Base-by-base conservation (phyloP, 352 stramenopile genomes). In the Globisporangium solare region DNA sequence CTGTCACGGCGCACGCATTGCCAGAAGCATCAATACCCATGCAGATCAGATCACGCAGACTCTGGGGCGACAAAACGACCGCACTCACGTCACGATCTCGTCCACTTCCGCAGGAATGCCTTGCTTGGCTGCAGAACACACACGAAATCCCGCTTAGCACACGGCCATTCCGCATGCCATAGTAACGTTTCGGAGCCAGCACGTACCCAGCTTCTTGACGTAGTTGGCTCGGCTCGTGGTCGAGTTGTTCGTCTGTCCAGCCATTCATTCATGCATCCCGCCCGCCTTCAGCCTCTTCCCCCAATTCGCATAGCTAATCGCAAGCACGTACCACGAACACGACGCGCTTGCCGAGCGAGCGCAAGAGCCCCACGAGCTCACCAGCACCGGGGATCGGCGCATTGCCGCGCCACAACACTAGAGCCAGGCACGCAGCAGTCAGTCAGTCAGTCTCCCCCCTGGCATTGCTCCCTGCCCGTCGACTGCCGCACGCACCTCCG, bases 141-240 rank as follows among this genome's bases (percentile, higher is more conserved):
- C 39, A n/a, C 39, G 27, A 35, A 35, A 35, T 35, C 27, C 27
- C 27, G 27, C 27, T 35, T 35, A 35, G 27, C 27, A 35, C 27
- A 35, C 27, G 6, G 3, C 27, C 7, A 35, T 35, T 35, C 6
- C 5, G 27, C 27, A 35, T 35, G 10, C 5, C 5, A 35, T 6
- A 6, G 27, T 6, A 35, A 35, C 27, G 27, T 10, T 35, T 35
- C 6, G 27, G 27, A 35, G 27, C 27, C 27, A 35, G 18, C 12
- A 43, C 64, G 6, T 54, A 92, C 83, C 80, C n/a, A 94, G 74
- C 60, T 92, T 92, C 68, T 89, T 86, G 49, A 94, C 79, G 68
- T 91, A 92, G 14, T 77, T 77, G 32, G 87, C 79, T 58, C 83
- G 71, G 56, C 71, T 88, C 65, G 87, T 94, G 58, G 81, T 92